Base-by-base conservation (phyloP, 2,329 filamentous ascomycete species). In the Pyricularia grisea region DNA sequence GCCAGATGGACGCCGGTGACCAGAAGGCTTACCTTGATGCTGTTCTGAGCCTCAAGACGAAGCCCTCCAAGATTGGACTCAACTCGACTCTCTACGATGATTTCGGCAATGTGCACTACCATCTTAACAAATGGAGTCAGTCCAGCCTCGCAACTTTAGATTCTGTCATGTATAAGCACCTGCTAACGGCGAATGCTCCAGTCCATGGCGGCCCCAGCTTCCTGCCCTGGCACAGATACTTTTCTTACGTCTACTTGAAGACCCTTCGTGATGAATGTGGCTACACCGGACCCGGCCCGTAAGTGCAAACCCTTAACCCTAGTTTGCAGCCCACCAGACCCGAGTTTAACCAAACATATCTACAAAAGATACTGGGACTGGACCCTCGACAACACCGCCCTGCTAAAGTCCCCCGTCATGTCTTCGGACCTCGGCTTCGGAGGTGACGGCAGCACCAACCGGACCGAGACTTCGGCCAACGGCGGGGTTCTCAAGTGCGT, bases 401-500 rank as follows among this genome's bases (percentile, higher is more conserved):
- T 80, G 63, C 72, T 76, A 50, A 79, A 73, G 70, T 84, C 81
- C 1, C 76, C 82, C 11, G 74, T 85, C 68, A 61, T 61, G 84
- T 84, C 70, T 82, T 85, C 71, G 83, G 84, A n/a, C 81, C 78
- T 72, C 75, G 6, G 69, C 74, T 2, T 71, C 76, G 17, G 79
- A 72, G 30, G 72, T 72, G 63, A 71, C 70, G 12, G 79, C 71
- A 50, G 72, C 73, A 1, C 71, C 75, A 12, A 69, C 73, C 0
- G 58, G 75, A 31, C 70, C 71, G 31, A 72, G 84, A 14, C 81
- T 82, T 0, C 78, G 83, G 0, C 86, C 84, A 7, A 78, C 77
- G 2, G 86, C 87, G 4, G 86, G 87, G 58, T 86, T 86, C 27
- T 88, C 27, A 23, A 23, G 11, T 61, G 85, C 73, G 78, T 88